These are phyloP conservation scores for Colletotrichum camelliae DNA, from an alignment of 2,329 filamentous ascomycete genomes.

Conservation along the genomic window DNA sequence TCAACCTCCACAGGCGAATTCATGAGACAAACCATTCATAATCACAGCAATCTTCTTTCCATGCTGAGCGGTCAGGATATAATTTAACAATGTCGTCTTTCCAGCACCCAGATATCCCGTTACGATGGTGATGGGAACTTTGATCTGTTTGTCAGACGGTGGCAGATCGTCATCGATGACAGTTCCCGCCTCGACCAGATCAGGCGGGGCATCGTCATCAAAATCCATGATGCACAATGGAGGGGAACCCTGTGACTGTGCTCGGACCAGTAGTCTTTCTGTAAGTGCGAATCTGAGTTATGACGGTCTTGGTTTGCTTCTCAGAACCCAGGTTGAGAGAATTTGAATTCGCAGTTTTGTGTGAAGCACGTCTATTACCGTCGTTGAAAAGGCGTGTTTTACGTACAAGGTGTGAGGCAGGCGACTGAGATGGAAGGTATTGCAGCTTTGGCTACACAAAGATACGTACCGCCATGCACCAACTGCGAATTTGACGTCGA, in stretches of 20 bases:
- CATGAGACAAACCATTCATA: conserved; percentile 71
- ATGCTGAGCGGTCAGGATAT: conserved; percentile 93
- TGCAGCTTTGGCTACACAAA: not conserved
- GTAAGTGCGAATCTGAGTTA: not conserved
- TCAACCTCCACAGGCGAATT: not conserved
- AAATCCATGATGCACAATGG: conserved; percentile 55
- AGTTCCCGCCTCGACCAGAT: conserved; percentile 58
- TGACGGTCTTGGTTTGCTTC: not conserved
- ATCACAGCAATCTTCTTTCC: conserved; percentile 99
- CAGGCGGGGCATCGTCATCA: conserved; percentile 72
- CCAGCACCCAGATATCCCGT: conserved; percentile 94
- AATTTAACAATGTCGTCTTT: conserved; percentile 94
- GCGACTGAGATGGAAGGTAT: not conserved
- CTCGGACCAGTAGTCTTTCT: conserved; percentile 5
- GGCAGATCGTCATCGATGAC: conserved; percentile 43
- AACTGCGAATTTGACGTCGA: conserved; percentile 8
- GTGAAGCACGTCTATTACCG: not conserved
- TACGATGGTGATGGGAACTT: conserved; percentile 85
- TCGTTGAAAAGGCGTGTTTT: not conserved
- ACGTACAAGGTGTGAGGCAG: not conserved
- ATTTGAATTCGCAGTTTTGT: not conserved
- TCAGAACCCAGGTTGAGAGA: not conserved
- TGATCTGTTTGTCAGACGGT: conserved; percentile 54
- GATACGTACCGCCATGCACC: not conserved
- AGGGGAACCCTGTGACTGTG: conserved; percentile 15